Evolutionary conservation across 2,329 filamentous ascomycete genomes (phyloP).

Genomic region (Colletotrichum cuscutae): DNA sequence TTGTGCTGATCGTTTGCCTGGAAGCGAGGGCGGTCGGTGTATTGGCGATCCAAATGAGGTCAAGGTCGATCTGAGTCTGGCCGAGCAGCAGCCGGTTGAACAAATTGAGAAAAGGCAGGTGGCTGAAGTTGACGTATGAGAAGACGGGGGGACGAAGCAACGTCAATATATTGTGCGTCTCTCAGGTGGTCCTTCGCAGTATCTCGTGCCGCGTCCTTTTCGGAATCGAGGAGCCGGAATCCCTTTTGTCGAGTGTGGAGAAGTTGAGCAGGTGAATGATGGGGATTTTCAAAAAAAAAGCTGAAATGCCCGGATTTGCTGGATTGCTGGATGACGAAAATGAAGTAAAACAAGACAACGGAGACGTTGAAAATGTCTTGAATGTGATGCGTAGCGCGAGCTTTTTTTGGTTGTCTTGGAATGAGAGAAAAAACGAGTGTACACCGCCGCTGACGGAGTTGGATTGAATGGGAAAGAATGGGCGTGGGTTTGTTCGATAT

Average conservation of each 20-base stretch:
- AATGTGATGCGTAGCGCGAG: neutral
- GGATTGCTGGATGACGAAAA: slow-evolving; percentile 12
- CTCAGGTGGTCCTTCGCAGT: slow-evolving; percentile 22
- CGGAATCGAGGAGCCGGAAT: slow-evolving; percentile 24
- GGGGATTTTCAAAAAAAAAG: neutral
- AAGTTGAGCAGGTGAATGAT: neutral
- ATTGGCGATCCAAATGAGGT: slow-evolving; percentile 27
- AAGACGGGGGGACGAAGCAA: slow-evolving; percentile 17
- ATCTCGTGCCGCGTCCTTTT: slow-evolving; percentile 33
- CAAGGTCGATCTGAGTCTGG: slow-evolving; percentile 33
- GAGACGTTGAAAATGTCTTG: slow-evolving; percentile 3
- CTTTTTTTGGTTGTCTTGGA: slow-evolving; percentile 7
- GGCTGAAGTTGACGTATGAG: slow-evolving; percentile 21
- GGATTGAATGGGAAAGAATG: slow-evolving; percentile 21
- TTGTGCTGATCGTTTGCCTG: slow-evolving; percentile 14
- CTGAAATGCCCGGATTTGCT: neutral
- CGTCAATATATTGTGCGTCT: slow-evolving; percentile 33
- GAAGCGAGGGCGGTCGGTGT: slow-evolving; percentile 8
- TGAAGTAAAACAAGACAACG: slow-evolving; percentile 17
- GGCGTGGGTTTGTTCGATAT: slow-evolving; percentile 18
- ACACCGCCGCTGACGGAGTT: slow-evolving; percentile 28
- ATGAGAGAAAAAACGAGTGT: slow-evolving; percentile 22
- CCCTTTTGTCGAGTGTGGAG: slow-evolving; percentile 16
- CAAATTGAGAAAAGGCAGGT: neutral
- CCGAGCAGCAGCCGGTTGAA: slow-evolving; percentile 24